phyloP scores from a whole-genome alignment of 176 grass and related monocot species.

The Otatea glauca region DNA sequence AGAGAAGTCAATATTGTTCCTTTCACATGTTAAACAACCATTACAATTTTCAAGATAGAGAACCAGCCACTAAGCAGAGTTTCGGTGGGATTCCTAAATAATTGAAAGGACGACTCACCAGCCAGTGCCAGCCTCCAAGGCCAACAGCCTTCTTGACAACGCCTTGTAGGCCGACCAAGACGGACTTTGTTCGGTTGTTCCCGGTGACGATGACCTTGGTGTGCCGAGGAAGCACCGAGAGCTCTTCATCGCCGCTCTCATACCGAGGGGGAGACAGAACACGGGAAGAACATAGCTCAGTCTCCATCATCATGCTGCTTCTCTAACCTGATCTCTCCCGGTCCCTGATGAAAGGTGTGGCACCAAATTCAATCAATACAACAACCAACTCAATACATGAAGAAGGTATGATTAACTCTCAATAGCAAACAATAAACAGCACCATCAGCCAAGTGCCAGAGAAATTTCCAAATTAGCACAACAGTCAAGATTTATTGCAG shows the following conservation, averaged over 20 bases:
- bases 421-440: constrained; percentile 29
- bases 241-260: constrained; percentile 69
- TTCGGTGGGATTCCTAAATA: constrained; percentile 22
- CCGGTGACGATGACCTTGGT: constrained; percentile 87
- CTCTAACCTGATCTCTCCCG: constrained; percentile 13
- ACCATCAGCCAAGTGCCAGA: constrained; percentile 7
- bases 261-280: constrained; percentile 53
- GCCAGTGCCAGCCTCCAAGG: constrained; percentile 89
- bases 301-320: constrained; percentile 61
- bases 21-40: not conserved
- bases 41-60: not conserved
- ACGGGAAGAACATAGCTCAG: constrained; percentile 54
- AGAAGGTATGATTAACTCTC: not conserved
- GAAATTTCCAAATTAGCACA: not conserved
- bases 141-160: constrained; percentile 93
- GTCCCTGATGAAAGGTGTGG: constrained; percentile 14
- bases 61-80: constrained; percentile 26
- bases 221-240: constrained; percentile 68
- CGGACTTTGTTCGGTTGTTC: constrained; percentile 88
- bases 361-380: constrained; percentile 47
- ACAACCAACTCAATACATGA: constrained; percentile 35
- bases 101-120: constrained; percentile 52
- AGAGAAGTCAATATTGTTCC: not conserved
- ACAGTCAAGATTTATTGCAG: constrained; percentile 7
- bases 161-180: constrained; percentile 79